These are phyloP conservation scores for Penicillium tannophilum DNA, from an alignment of 495 filamentous ascomycete genomes.

Conservation along the genomic window DNA sequence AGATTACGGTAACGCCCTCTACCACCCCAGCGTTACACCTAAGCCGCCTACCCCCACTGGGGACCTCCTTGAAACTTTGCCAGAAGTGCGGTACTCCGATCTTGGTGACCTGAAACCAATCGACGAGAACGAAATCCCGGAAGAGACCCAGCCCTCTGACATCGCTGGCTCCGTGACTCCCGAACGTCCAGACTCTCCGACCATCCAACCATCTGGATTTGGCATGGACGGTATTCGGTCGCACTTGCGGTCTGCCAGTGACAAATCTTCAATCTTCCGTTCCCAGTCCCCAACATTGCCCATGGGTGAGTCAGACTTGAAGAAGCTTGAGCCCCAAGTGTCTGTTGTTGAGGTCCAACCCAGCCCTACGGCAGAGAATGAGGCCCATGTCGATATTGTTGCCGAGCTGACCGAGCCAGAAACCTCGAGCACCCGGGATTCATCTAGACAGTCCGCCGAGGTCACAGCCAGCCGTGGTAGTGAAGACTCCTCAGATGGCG, in stretches of 20 bases:
- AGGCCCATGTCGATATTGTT: conserved; percentile 1
- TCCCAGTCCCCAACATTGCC: conserved; percentile 41
- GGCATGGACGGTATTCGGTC: conserved; percentile 69
- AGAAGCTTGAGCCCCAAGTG: neutral
- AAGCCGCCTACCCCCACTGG: conserved; percentile 33
- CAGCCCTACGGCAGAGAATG: neutral
- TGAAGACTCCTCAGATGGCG: conserved; percentile 20
- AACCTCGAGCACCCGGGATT: conserved; percentile 14
- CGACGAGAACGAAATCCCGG: conserved; percentile 34
- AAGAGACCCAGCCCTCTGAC: conserved; percentile 9
- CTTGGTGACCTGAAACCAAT: conserved; percentile 48
- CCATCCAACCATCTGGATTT: conserved; percentile 58
- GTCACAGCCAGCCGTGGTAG: conserved; percentile 18
- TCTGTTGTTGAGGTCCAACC: conserved; percentile 3
- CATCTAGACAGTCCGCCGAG: conserved; percentile 17
- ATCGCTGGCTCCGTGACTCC: conserved; percentile 22
- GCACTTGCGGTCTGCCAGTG: conserved; percentile 83
- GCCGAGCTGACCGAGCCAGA: conserved; percentile 9
- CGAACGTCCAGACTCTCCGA: conserved; percentile 74
- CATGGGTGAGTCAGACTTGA: neutral
- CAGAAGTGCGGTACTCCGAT: conserved; percentile 47
- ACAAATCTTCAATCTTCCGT: conserved; percentile 74
- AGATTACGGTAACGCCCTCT: conserved; percentile 36
- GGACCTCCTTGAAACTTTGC: conserved; percentile 36
- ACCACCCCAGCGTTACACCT: conserved; percentile 28